phyloP scores from a whole-genome alignment of 768 basidiomycete genomes.

The Agrocybe chaxingu region DNA sequence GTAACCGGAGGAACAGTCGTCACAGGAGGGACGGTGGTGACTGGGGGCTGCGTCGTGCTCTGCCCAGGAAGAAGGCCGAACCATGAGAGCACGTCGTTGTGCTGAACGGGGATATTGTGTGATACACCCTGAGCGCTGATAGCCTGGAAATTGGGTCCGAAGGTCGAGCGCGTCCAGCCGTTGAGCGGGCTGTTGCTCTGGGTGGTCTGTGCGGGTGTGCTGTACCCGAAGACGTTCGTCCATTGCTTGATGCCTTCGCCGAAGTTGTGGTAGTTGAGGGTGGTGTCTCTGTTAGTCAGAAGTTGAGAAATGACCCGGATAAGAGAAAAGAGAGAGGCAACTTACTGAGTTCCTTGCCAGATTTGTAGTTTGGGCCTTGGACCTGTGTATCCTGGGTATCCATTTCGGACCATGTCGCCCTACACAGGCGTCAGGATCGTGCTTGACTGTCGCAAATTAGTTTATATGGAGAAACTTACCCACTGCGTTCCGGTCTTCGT shows the following conservation, averaged over 20 bases:
- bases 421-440: too few relatives aligned
- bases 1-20: slow-evolving; percentile 10
- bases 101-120: slow-evolving; percentile 52
- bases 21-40: slow-evolving; percentile 3
- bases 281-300: slow-evolving; percentile 37
- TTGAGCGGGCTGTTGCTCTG: slow-evolving; percentile 35
- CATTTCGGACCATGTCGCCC: slow-evolving; percentile 37
- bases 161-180: slow-evolving; percentile 46
- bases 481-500: slow-evolving; percentile 45
- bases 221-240: slow-evolving; percentile 51
- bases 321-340: background rate
- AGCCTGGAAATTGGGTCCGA: slow-evolving; percentile 46
- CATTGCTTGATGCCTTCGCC: slow-evolving; percentile 51
- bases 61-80: slow-evolving; percentile 33
- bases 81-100: slow-evolving; percentile 43
- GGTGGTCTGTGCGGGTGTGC: slow-evolving; percentile 40
- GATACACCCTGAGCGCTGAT: slow-evolving; percentile 46
- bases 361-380: slow-evolving; percentile 47
- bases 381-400: slow-evolving; percentile 56
- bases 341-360: slow-evolving; percentile 51
- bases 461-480: slow-evolving; percentile 15
- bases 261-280: slow-evolving; percentile 48
- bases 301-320: background rate
- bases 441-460: too few relatives aligned
- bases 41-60: slow-evolving; percentile 13